Evolutionary conservation across 2,329 filamentous ascomycete species (phyloP).

Genomic region (Cryoendolithus antarcticus): DNA sequence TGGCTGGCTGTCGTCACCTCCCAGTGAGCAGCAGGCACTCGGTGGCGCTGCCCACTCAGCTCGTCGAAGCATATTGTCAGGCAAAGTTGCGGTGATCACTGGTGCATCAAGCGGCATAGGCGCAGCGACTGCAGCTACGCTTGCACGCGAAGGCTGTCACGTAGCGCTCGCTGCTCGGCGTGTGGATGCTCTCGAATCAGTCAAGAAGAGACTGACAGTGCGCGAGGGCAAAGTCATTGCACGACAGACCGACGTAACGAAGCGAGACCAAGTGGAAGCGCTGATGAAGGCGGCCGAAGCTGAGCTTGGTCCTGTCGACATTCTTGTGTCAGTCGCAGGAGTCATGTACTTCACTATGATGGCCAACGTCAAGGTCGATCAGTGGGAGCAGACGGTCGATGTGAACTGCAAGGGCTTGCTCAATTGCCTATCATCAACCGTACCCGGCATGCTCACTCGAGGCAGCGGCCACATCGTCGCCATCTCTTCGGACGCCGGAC

Average conservation of each 20-base stretch:
- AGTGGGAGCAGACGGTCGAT: slow-evolving; percentile 73
- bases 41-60: slow-evolving; percentile 33
- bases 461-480: slow-evolving; percentile 62
- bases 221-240: slow-evolving; percentile 54
- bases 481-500: slow-evolving; percentile 70
- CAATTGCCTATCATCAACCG: slow-evolving; percentile 55
- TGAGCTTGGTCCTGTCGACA: slow-evolving; percentile 60
- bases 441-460: slow-evolving; percentile 60
- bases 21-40: slow-evolving; percentile 37
- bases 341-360: slow-evolving; percentile 89
- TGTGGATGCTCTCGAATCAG: slow-evolving; percentile 51
- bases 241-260: slow-evolving; percentile 61
- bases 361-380: slow-evolving; percentile 58
- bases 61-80: slow-evolving; percentile 48
- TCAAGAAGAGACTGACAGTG: slow-evolving; percentile 49
- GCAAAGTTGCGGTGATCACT: slow-evolving; percentile 61
- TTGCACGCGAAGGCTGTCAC: slow-evolving; percentile 59
- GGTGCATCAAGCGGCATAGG: slow-evolving; percentile 72
- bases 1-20: slow-evolving; percentile 59
- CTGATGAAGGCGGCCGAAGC: slow-evolving; percentile 48
- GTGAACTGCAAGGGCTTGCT: slow-evolving; percentile 78
- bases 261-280: slow-evolving; percentile 51
- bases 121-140: slow-evolving; percentile 56
- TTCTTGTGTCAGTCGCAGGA: slow-evolving; percentile 65
- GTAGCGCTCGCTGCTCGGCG: slow-evolving; percentile 62